Percentiles rank a stretch among this genome's conserved stretches.
phyloP scores from a whole-genome alignment of 345 rosid species.

The Populus davidiana region DNA sequence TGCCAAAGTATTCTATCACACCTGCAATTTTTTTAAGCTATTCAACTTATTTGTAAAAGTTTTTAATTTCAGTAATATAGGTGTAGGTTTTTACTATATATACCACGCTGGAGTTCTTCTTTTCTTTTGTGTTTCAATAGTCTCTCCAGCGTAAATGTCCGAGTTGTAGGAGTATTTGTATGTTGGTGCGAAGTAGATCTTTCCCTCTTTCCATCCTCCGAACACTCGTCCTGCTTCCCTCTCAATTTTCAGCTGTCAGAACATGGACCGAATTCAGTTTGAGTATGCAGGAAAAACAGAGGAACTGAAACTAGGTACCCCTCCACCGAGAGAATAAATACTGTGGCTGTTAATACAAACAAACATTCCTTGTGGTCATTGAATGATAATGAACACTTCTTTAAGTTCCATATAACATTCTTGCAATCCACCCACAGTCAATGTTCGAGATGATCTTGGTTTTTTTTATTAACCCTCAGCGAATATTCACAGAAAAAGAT shows the following conservation, averaged over 20 bases:
- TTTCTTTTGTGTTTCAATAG: constrained; percentile 53
- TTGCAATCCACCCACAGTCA: neutral
- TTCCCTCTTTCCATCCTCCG: constrained; percentile 87
- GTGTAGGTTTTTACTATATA: neutral
- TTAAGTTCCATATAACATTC: neutral
- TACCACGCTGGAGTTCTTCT: constrained; percentile 99
- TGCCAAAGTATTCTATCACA: constrained; percentile 91
- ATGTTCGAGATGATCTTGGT: neutral
- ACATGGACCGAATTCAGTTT: neutral
- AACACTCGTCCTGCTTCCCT: constrained; percentile 87
- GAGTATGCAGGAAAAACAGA: constrained; percentile 6
- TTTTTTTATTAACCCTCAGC: neutral
- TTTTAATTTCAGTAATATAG: neutral
- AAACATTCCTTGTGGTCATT: neutral
- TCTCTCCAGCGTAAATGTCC: constrained; percentile 75
- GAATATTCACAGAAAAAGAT: neutral
- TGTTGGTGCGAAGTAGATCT: constrained; percentile 83
- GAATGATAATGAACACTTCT: neutral
- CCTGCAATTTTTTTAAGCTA: constrained; percentile 38
- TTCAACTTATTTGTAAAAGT: neutral
- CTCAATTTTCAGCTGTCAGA: constrained; percentile 75
- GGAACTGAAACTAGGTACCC: neutral
- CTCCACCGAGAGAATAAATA: neutral
- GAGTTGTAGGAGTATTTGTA: constrained; percentile 87
- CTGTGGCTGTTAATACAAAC: neutral